These are phyloP conservation scores for Hypericum androsaemum DNA, from an alignment of 345 rosid species.

Conservation along the genomic window DNA sequence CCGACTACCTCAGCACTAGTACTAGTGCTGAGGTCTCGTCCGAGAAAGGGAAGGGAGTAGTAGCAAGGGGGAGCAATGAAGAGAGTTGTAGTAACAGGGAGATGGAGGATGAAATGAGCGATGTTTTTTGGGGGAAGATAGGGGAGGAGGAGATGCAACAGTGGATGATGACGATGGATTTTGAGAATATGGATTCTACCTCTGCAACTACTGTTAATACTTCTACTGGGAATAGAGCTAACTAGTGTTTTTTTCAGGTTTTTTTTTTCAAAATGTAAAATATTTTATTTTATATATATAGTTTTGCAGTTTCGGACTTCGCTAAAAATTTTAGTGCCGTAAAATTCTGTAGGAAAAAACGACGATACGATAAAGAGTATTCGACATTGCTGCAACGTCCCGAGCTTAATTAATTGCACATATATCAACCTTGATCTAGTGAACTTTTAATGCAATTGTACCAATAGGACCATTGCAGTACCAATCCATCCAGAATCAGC, in stretches of 20 bases:
- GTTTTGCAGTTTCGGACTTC: neutral
- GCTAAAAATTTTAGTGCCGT: too few species aligned
- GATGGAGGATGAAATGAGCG: neutral
- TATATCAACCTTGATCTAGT: too few species aligned
- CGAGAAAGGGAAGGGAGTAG: constrained; percentile 7
- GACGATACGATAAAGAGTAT: too few species aligned
- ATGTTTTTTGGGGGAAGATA: constrained; percentile 22
- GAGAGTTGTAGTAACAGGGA: constrained; percentile 1
- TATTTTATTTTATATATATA: neutral
- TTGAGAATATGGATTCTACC: constrained; percentile 53
- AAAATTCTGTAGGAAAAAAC: too few species aligned
- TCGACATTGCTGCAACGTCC: too few species aligned
- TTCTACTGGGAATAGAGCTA: constrained; percentile 2
- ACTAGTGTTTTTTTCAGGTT: neutral
- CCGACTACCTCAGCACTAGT: constrained; percentile 16
- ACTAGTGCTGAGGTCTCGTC: constrained; percentile 3
- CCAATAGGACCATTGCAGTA: too few species aligned
- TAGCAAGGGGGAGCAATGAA: constrained; percentile 4
- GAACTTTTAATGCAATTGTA: too few species aligned
- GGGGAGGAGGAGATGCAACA: constrained; percentile 35
- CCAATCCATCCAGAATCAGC: too few species aligned
- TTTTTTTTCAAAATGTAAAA: constrained; percentile 1
- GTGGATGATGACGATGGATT: constrained; percentile 56
- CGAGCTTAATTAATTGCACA: too few species aligned
- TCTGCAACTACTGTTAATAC: neutral